Evolutionary conservation across 208 protist species (phyloP), one percentile per base, ranked within the genome.

Genomic region (Trypanosoma scelopori): DNA sequence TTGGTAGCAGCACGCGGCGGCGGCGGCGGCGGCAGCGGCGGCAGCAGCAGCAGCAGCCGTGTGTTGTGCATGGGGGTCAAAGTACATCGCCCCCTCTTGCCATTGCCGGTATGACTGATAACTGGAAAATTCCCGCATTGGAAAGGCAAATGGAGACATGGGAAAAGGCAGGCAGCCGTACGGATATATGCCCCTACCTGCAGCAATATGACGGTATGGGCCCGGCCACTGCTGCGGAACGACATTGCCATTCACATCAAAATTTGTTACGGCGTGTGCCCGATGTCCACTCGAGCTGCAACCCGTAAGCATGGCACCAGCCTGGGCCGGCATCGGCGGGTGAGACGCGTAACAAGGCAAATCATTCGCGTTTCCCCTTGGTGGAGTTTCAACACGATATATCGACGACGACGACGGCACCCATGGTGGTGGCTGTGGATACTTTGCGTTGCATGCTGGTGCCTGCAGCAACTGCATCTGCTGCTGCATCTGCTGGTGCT

Each of bases 101-200:
- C 63, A 58, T 16, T 35, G 28, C 11, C 28, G 61, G 7, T 9
- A n/a, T 13, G 7, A 23, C 39, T 18, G 0, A 23, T 66, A 37
- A 18, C 22, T 22, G 0, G 39, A 7, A 18, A n/a, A 16, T 27
- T 39, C 59, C 25, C 18, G n/a, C 27, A 37, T 53, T 3, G 47
- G 23, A 25, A 39, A 35, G 4, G 56, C 7, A 41, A 50, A 39
- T 16, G 56, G 25, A 23, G 9, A 4, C 28, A 61, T 15, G 1
- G 56, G 56, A 30, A 35, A 20, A 41, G 22, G 1, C 35, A 12
- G 7, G 32, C 35, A 39, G 25, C 27, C 43, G 43, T 61, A 50
- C 39, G 39, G 56, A 61, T 49, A 41, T 43, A 61, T 61, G 22
- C 25, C 12, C 4, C 25, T 18, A 13, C 42, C 39, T 1, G 56